These are phyloP conservation scores for Entelexis sorbosivorans DNA, from an alignment of 1,139 yeast species.

Conservation along the genomic window DNA sequence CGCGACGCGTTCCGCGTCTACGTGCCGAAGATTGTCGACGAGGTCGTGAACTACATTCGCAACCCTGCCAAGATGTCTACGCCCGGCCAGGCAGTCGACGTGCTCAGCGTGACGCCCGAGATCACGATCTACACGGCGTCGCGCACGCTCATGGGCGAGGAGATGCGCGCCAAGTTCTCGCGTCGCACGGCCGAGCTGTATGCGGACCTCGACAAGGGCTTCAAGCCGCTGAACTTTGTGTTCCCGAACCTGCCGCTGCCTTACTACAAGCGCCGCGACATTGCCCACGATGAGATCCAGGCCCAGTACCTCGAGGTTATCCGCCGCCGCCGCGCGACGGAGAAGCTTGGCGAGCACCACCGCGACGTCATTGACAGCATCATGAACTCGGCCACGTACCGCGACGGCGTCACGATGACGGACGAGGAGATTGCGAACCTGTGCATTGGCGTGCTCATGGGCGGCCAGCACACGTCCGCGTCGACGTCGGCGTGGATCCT, in stretches of 20 bases:
- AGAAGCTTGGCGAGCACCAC: slow-evolving; percentile 52
- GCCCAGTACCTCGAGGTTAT: slow-evolving; percentile 71
- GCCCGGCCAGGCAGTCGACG: slow-evolving; percentile 48
- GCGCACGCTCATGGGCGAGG: slow-evolving; percentile 80
- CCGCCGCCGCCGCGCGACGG: slow-evolving; percentile 46
- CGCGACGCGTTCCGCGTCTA: slow-evolving; percentile 72
- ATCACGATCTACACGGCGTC: slow-evolving; percentile 94
- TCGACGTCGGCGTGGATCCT: slow-evolving; percentile 93
- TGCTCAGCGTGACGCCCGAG: slow-evolving; percentile 84
- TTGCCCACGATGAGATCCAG: slow-evolving; percentile 75
- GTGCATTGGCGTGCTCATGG: slow-evolving; percentile 93
- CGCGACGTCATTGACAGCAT: slow-evolving; percentile 85
- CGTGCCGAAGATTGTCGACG: slow-evolving; percentile 81
- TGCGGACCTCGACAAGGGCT: slow-evolving; percentile 90
- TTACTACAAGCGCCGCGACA: slow-evolving; percentile 69
- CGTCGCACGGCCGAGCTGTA: slow-evolving; percentile 75
- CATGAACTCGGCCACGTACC: slow-evolving; percentile 72
- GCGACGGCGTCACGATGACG: slow-evolving; percentile 88
- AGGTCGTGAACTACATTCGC: slow-evolving; percentile 54
- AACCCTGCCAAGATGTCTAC: slow-evolving; percentile 31
- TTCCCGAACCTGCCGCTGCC: slow-evolving; percentile 91
- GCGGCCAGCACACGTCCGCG: slow-evolving; percentile 98
- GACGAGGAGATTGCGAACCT: slow-evolving; percentile 91
- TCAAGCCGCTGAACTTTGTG: slow-evolving; percentile 90
- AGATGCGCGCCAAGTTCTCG: slow-evolving; percentile 74